Evolutionary conservation across 306 rosid species (phyloP).

Genomic region (Purshia tridentata): DNA sequence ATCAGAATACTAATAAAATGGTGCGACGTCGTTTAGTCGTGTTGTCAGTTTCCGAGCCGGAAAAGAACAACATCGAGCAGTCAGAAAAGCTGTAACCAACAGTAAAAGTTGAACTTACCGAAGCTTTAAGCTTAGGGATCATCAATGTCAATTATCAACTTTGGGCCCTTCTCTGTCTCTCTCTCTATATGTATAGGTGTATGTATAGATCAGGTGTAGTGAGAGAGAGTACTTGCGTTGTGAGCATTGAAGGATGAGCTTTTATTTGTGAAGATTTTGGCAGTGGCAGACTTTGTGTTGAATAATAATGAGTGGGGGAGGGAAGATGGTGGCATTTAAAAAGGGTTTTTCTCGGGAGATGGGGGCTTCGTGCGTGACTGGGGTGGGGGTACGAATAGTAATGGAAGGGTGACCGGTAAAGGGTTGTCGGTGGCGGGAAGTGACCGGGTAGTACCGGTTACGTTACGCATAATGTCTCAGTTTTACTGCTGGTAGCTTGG

Average conservation of each 20-base stretch:
- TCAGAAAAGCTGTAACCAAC: neutral
- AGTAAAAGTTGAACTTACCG: constrained; percentile 14
- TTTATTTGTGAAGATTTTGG: neutral
- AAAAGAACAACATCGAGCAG: neutral
- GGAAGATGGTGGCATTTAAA: constrained; percentile 16
- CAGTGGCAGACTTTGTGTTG: neutral
- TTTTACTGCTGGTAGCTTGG: neutral
- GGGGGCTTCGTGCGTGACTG: neutral
- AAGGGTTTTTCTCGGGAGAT: neutral
- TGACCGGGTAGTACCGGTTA: constrained; percentile 27
- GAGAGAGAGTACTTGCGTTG: neutral
- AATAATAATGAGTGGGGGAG: neutral
- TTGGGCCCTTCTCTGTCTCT: too few relatives aligned
- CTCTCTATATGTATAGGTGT: too few relatives aligned
- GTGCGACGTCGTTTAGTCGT: neutral
- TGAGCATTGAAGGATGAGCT: neutral
- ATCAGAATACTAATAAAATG: neutral
- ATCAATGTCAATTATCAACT: neutral
- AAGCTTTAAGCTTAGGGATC: constrained; percentile 19
- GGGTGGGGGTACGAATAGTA: constrained; percentile 7
- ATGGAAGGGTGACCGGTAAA: neutral
- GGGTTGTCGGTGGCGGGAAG: constrained; percentile 25
- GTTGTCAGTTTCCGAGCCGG: constrained; percentile 22
- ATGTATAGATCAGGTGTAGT: neutral
- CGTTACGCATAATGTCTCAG: neutral